Conservation (phyloP, 495 filamentous ascomycete genomes). For the Astrocystis sublimbata region DNA sequence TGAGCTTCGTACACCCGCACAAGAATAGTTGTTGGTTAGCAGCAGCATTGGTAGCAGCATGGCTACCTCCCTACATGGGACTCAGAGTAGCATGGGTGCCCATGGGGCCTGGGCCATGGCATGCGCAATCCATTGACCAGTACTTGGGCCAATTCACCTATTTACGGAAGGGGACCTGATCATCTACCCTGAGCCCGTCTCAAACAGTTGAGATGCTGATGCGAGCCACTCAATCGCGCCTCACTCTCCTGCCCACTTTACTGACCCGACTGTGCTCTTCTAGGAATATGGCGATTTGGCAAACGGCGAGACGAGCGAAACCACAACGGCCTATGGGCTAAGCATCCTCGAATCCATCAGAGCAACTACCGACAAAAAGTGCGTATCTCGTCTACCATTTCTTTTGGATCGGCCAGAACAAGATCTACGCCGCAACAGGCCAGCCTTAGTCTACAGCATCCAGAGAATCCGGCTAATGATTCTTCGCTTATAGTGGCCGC, state of each 20-base stretch:
- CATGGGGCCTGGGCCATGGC: neutral
- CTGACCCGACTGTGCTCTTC: slow-evolving; percentile 19
- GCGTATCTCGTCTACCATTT: slow-evolving; percentile 24
- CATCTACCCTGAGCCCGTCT: slow-evolving; percentile 16
- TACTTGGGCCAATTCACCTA: neutral
- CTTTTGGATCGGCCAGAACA: neutral
- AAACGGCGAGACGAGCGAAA: slow-evolving; percentile 58
- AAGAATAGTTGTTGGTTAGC: neutral
- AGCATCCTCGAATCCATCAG: slow-evolving; percentile 65
- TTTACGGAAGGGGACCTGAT: neutral
- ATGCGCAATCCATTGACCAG: slow-evolving; percentile 11
- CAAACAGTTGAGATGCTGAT: neutral
- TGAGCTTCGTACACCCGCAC: neutral
- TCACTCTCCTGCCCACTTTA: slow-evolving; percentile 3
- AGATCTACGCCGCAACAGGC: slow-evolving; percentile 5
- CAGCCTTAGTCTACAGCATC: neutral
- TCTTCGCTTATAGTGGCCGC: slow-evolving; percentile 53
- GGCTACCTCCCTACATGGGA: neutral
- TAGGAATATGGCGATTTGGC: slow-evolving; percentile 41
- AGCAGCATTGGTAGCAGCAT: slow-evolving; percentile 6
- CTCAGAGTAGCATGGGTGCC: no score
- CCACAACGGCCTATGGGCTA: slow-evolving; percentile 67
- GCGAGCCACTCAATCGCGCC: neutral
- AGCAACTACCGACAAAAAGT: slow-evolving; percentile 72
- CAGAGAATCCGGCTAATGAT: slow-evolving; percentile 17